Percentiles rank a stretch among this genome's conserved stretches.
Evolutionary conservation across 805 yeast species (phyloP).

Genomic region (Kodamaea nitidulidarum): DNA sequence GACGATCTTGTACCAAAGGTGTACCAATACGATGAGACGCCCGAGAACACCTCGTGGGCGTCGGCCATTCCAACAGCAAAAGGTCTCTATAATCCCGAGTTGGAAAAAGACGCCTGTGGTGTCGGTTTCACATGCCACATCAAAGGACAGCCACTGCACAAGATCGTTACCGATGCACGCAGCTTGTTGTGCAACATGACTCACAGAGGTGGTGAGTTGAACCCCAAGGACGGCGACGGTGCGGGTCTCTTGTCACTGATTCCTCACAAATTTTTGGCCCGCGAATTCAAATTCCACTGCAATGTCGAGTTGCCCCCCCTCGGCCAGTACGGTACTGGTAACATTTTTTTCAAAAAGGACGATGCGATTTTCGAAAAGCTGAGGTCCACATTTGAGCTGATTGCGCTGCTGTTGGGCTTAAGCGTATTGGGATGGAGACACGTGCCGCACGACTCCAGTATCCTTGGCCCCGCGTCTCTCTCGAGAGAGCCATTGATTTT

Average conservation of each 20-base stretch:
- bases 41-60: conserved; percentile 89
- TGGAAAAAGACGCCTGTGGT: conserved; percentile 97
- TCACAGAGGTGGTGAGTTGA: conserved; percentile 98
- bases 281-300: conserved; percentile 76
- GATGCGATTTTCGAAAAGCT: conserved; percentile 65
- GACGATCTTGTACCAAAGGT: conserved; percentile 39
- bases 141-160: conserved; percentile 83
- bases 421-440: conserved; percentile 90
- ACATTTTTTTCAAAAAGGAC: conserved; percentile 88
- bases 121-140: conserved; percentile 96
- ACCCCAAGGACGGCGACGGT: conserved; percentile 97
- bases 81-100: conserved; percentile 91
- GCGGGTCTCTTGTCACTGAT: conserved; percentile 94
- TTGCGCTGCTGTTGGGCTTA: conserved; percentile 73
- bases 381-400: conserved; percentile 70
- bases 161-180: conserved; percentile 87
- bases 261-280: conserved; percentile 80
- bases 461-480: conserved; percentile 90
- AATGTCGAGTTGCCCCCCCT: conserved; percentile 64
- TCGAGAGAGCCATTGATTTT: conserved; percentile 87
- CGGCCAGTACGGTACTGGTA: conserved; percentile 94
- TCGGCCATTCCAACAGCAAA: conserved; percentile 77
- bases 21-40: conserved; percentile 68
- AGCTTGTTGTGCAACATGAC: conserved; percentile 93
- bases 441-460: conserved; percentile 92